phyloP scores from a whole-genome alignment of 2,329 filamentous ascomycete species.

The Fusarium oxysporum region DNA sequence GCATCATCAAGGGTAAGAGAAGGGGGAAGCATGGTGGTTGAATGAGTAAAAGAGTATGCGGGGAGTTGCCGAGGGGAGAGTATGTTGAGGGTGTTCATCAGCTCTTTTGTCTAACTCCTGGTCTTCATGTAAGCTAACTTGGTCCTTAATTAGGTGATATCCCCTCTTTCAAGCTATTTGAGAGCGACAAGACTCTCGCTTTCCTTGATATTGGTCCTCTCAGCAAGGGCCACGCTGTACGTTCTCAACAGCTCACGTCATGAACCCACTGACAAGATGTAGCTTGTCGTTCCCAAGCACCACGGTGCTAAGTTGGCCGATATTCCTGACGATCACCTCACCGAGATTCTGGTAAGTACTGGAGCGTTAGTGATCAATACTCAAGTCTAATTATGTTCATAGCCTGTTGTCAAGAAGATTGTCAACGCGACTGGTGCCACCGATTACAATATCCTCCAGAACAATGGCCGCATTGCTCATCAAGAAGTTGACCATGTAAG shows the following conservation, averaged over 20 bases:
- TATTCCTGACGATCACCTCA: conserved; percentile 88
- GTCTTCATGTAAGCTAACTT: conserved; percentile 21
- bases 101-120: background rate
- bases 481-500: conserved; percentile 92
- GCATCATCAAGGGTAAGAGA: conserved; percentile 86
- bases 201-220: conserved; percentile 97
- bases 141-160: conserved; percentile 77
- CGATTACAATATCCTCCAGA: conserved; percentile 95
- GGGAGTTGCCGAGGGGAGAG: conserved; percentile 25
- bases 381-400: conserved; percentile 5
- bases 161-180: conserved; percentile 94
- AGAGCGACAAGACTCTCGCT: conserved; percentile 91
- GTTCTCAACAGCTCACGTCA: conserved; percentile 45
- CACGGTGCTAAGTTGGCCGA: conserved; percentile 93
- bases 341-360: conserved; percentile 78
- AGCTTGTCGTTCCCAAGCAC: conserved; percentile 97
- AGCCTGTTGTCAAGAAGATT: conserved; percentile 79
- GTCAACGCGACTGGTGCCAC: conserved; percentile 78
- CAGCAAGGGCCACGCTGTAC: conserved; percentile 87
- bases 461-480: conserved; percentile 92
- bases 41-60: background rate
- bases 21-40: background rate
- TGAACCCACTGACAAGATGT: conserved; percentile 11
- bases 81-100: conserved; percentile 28
- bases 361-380: background rate